phyloP scores from a whole-genome alignment of 2,329 filamentous ascomycete species.

The Neurospora sp. region DNA sequence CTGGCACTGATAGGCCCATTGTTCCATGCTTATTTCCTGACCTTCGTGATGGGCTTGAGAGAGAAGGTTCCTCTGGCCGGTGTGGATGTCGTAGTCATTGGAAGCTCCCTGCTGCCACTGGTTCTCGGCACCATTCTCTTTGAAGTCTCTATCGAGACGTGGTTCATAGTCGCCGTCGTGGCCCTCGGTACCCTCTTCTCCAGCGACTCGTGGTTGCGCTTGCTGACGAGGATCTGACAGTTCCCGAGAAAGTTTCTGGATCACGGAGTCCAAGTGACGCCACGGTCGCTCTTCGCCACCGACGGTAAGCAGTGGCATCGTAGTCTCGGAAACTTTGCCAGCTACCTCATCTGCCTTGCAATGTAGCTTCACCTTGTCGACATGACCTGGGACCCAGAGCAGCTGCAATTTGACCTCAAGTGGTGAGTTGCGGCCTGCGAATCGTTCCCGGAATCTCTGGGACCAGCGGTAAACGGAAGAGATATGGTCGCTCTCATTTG shows the following conservation, averaged over 20 bases:
- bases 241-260: not conserved
- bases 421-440: not conserved
- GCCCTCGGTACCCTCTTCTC: not conserved
- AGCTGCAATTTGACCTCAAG: not conserved
- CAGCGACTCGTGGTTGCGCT: not conserved
- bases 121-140: too few relatives aligned
- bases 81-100: too few relatives aligned
- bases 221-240: not conserved
- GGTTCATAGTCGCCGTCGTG: not conserved
- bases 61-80: not conserved
- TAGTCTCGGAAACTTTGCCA: not conserved
- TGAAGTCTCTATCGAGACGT: too few relatives aligned
- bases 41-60: not conserved
- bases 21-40: not conserved
- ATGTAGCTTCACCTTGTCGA: not conserved
- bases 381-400: not conserved
- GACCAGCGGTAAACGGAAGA: not conserved
- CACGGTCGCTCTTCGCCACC: not conserved
- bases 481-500: not conserved
- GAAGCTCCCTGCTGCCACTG: too few relatives aligned
- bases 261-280: not conserved
- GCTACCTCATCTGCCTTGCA: not conserved
- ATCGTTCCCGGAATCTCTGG: accelerated
- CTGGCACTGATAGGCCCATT: not conserved
- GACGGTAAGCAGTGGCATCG: not conserved